Evolutionary conservation across 2,329 filamentous ascomycete species (phyloP).

Genomic region (Penicillium italicum): DNA sequence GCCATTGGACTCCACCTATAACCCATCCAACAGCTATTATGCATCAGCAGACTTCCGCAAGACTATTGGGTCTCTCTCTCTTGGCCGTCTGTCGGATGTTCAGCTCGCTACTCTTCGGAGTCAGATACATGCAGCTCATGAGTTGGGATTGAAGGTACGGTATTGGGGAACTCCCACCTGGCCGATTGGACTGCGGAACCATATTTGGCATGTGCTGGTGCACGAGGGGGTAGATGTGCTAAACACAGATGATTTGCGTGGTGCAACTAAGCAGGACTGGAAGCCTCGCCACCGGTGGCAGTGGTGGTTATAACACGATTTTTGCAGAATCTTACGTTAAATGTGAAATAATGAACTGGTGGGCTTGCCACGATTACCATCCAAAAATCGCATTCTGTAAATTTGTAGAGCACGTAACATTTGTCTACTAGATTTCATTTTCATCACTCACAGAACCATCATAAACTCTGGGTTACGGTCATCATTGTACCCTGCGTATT

Average conservation of each 20-base stretch:
- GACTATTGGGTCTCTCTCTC: slow-evolving; percentile 51
- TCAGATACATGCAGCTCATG: slow-evolving; percentile 50
- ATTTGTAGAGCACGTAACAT: not conserved
- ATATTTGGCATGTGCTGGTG: slow-evolving; percentile 55
- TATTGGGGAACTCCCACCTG: slow-evolving; percentile 61
- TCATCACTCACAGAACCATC: slow-evolving; percentile 52
- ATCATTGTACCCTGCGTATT: slow-evolving; percentile 57
- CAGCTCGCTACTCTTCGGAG: slow-evolving; percentile 46
- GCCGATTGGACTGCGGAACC: slow-evolving; percentile 54
- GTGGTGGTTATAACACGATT: not conserved
- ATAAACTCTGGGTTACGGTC: slow-evolving; percentile 62
- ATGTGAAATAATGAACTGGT: not conserved
- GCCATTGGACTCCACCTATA: slow-evolving; percentile 36
- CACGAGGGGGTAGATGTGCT: slow-evolving; percentile 59
- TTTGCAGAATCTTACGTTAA: not conserved
- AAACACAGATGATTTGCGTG: slow-evolving; percentile 59
- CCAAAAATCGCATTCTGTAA: not conserved
- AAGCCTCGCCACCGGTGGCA: slow-evolving; percentile 17
- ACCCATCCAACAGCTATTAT: slow-evolving; percentile 61
- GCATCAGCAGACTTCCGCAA: slow-evolving; percentile 57
- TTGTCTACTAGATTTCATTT: not conserved
- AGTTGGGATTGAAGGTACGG: slow-evolving; percentile 53
- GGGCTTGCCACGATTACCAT: not conserved
- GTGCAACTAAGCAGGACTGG: slow-evolving; percentile 45
- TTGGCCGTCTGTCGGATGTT: slow-evolving; percentile 44